These are phyloP conservation scores for Leucoagaricus sp. DNA, from an alignment of 1,284 basidiomycete genomes.

Conservation along the genomic window DNA sequence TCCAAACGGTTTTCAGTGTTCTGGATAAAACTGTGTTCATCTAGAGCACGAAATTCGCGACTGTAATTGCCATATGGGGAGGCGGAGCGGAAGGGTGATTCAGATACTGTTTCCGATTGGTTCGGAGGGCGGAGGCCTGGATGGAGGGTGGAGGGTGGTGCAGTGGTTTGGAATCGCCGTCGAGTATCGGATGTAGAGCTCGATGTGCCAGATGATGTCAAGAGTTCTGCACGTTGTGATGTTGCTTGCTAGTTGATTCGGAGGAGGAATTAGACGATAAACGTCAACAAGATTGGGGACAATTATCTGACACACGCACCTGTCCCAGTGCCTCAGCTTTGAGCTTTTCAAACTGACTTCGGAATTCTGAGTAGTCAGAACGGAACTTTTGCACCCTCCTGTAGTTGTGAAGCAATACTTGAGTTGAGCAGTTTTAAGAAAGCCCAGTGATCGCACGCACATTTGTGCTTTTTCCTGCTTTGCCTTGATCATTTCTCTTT, in stretches of 20 bases:
- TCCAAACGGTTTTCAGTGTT: constrained; percentile 81
- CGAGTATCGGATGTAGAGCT: constrained; percentile 56
- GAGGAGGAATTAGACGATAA: background rate
- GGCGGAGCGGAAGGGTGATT: constrained; percentile 73
- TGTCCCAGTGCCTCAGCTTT: constrained; percentile 56
- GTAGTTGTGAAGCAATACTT: background rate
- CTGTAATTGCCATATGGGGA: constrained; percentile 50
- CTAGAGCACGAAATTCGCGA: constrained; percentile 77
- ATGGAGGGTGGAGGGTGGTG: constrained; percentile 44
- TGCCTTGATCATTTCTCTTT: constrained; percentile 89
- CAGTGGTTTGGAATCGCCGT: constrained; percentile 57
- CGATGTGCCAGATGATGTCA: constrained; percentile 49
- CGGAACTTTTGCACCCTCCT: constrained; percentile 87
- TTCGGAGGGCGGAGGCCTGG: constrained; percentile 43
- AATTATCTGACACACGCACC: constrained; percentile 30
- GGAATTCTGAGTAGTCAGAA: constrained; percentile 71
- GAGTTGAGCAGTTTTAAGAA: background rate
- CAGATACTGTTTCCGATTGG: constrained; percentile 50
- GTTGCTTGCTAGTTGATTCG: constrained; percentile 48
- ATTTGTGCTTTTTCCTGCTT: constrained; percentile 94
- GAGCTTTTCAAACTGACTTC: constrained; percentile 67
- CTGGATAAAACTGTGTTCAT: constrained; percentile 86
- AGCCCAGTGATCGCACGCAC: constrained; percentile 44
- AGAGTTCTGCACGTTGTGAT: constrained; percentile 62
- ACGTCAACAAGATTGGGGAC: background rate